These are phyloP conservation scores for Metroxylon sagu DNA, from an alignment of 176 grass and related monocot genomes.

Conservation along the genomic window DNA sequence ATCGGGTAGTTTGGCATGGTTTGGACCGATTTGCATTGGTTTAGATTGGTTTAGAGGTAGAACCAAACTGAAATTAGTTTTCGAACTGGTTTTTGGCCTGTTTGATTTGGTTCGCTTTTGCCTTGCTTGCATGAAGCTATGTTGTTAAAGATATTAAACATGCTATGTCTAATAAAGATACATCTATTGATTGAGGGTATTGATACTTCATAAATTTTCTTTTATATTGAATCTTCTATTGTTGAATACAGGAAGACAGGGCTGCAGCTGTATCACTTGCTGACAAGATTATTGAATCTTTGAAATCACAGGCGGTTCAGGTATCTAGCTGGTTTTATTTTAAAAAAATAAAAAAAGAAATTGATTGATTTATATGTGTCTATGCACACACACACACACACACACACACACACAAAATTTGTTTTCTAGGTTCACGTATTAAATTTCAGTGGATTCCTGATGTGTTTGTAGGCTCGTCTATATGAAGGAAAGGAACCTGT, in stretches of 20 bases:
- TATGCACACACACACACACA: neutral
- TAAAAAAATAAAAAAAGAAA: neutral
- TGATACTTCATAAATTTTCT: neutral
- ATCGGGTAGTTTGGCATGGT: too few relatives aligned
- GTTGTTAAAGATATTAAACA: too few relatives aligned
- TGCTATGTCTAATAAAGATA: too few relatives aligned
- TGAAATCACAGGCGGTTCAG: slow-evolving; percentile 90
- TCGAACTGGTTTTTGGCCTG: too few relatives aligned
- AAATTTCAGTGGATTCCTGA: too few relatives aligned
- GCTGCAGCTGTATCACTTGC: slow-evolving; percentile 60
- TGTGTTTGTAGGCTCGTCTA: slow-evolving; percentile 50
- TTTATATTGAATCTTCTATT: neutral
- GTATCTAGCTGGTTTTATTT: slow-evolving; percentile 27
- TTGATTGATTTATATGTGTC: neutral
- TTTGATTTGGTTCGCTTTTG: too few relatives aligned
- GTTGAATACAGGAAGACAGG: slow-evolving; percentile 65
- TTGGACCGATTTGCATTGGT: too few relatives aligned
- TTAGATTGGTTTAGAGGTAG: too few relatives aligned
- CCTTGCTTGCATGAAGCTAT: too few relatives aligned
- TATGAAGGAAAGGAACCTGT: slow-evolving; percentile 97
- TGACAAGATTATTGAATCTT: slow-evolving; percentile 70
- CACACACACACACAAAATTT: neutral
- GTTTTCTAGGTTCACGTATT: too few relatives aligned
- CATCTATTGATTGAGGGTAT: too few relatives aligned
- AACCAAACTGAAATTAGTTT: too few relatives aligned